These are phyloP conservation scores for Debaryomycetaceae sp. DNA, from an alignment of 1,139 yeast genomes.

Conservation along the genomic window DNA sequence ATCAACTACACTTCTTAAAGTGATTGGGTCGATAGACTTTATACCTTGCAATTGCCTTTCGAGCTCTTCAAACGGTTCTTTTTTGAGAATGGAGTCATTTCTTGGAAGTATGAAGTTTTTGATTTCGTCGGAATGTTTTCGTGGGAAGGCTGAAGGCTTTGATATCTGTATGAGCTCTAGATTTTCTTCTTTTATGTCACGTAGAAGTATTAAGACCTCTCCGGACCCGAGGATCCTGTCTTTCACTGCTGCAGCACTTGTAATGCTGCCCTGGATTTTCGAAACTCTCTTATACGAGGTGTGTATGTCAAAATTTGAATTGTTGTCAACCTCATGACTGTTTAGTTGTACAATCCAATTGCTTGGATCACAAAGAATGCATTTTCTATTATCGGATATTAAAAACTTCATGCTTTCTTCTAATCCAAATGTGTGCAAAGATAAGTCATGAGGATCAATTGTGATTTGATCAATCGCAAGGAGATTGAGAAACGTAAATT, in stretches of 20 bases:
- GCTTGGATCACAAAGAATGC: constrained; percentile 10
- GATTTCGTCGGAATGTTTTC: neutral
- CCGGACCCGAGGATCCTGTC: constrained; percentile 27
- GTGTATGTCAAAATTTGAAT: neutral
- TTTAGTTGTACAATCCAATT: constrained; percentile 10
- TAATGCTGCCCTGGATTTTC: constrained; percentile 1
- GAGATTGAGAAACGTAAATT: constrained; percentile 11
- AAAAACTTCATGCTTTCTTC: constrained; percentile 4
- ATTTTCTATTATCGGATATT: constrained; percentile 6
- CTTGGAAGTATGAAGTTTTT: neutral
- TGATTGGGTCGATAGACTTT: constrained; percentile 1
- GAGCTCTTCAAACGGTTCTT: constrained; percentile 14
- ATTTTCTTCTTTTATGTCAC: constrained; percentile 8
- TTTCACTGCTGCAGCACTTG: constrained; percentile 15
- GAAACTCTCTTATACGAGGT: constrained; percentile 4
- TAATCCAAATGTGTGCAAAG: constrained; percentile 7
- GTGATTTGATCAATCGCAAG: constrained; percentile 13
- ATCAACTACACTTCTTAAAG: constrained; percentile 1
- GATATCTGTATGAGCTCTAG: constrained; percentile 12
- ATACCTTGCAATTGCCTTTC: constrained; percentile 2
- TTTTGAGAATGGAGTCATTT: constrained; percentile 4
- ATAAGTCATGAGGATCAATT: neutral
- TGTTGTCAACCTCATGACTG: neutral
- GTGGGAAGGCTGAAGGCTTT: neutral
- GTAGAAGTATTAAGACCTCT: constrained; percentile 17